Evolutionary conservation across 1,284 basidiomycete species (phyloP).

Genomic region (Garcileccinum viscosum): DNA sequence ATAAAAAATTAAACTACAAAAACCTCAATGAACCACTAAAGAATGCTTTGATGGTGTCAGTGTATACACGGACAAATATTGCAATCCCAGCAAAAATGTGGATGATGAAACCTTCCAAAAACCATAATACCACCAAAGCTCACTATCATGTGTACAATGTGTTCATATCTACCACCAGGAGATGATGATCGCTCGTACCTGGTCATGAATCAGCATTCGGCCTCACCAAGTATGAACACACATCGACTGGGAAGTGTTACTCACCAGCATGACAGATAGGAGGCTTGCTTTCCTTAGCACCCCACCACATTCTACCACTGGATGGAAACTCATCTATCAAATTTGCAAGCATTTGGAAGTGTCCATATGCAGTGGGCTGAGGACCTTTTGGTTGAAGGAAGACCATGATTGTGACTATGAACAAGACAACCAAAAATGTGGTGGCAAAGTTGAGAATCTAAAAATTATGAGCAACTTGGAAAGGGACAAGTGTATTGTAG

Average conservation of each 20-base stretch:
- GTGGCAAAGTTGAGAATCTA: conserved; percentile 37
- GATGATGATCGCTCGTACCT: conserved; percentile 34
- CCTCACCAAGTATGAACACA: no score
- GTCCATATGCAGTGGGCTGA: conserved; percentile 40
- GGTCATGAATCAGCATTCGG: background rate
- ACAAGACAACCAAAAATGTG: conserved; percentile 25
- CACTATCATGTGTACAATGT: conserved; percentile 29
- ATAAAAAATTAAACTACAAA: no score
- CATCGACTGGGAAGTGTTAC: conserved; percentile 1
- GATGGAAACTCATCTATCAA: conserved; percentile 26
- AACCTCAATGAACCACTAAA: no score
- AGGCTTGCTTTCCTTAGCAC: conserved; percentile 24
- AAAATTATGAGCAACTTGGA: background rate
- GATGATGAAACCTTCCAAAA: no score
- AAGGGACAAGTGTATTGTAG: no score
- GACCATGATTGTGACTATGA: conserved; percentile 24
- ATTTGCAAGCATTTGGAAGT: conserved; percentile 40
- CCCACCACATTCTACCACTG: conserved; percentile 40
- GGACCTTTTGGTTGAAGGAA: conserved; percentile 30
- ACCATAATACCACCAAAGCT: no score
- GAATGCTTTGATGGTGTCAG: no score
- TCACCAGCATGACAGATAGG: conserved; percentile 27
- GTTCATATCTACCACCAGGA: conserved; percentile 30
- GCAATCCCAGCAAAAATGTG: no score
- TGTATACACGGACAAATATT: no score